Conservation (phyloP, 2,329 filamentous ascomycete species). For the Xylaria sp. region DNA sequence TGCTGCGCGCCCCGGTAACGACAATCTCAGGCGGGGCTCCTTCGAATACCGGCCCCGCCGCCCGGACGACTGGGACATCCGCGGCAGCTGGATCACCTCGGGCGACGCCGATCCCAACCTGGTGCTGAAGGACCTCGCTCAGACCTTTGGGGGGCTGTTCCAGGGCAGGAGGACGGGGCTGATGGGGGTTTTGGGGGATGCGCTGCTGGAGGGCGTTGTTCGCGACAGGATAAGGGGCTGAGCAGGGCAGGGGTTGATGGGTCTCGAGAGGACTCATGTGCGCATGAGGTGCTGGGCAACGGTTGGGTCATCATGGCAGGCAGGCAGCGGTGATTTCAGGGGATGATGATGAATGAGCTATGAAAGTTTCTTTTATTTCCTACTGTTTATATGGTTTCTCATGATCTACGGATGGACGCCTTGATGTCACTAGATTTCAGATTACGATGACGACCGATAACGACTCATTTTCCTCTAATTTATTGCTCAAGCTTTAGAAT, state of each 20-base stretch:
- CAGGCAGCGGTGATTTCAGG: too few species aligned
- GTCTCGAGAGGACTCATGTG: too few species aligned
- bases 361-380: too few species aligned
- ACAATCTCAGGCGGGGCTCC: conserved; percentile 19
- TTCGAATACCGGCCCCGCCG: conserved; percentile 29
- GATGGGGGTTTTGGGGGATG: conserved; percentile 12
- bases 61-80: conserved; percentile 18
- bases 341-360: too few species aligned
- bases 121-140: conserved; percentile 11
- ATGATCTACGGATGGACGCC: too few species aligned
- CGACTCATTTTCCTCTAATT: too few species aligned
- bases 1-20: conserved; percentile 5
- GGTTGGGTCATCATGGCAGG: too few species aligned
- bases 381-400: too few species aligned
- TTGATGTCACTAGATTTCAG: too few species aligned
- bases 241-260: not conserved
- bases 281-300: too few species aligned
- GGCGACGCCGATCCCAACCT: conserved; percentile 20
- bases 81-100: conserved; percentile 17
- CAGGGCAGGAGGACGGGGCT: conserved; percentile 1
- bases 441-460: too few species aligned
- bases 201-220: not conserved
- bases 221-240: not conserved
- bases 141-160: conserved; percentile 15
- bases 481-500: too few species aligned